Conservation (phyloP, 2,329 filamentous ascomycete species). For the Epichloe sylvatica region DNA sequence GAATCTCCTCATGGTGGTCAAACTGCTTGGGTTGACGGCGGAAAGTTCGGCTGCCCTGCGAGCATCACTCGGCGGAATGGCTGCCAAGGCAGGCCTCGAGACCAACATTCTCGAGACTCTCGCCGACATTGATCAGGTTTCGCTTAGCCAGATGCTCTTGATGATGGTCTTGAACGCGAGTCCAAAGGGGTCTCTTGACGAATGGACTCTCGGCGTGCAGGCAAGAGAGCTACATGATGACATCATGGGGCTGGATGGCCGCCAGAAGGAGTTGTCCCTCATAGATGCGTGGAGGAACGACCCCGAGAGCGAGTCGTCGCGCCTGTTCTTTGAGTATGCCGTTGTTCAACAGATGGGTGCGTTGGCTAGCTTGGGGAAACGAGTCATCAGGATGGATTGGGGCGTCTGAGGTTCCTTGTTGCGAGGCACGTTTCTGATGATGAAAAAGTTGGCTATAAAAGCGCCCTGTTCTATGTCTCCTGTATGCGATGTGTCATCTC, state of each 20-base stretch:
- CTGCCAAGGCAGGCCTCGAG: constrained; percentile 12
- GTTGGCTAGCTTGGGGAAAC: constrained; percentile 32
- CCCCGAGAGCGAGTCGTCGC: constrained; percentile 24
- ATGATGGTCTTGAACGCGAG: constrained; percentile 31
- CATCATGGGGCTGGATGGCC: constrained; percentile 31
- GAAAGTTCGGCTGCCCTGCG: constrained; percentile 18
- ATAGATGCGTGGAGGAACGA: constrained; percentile 31
- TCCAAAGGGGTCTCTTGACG: constrained; percentile 27
- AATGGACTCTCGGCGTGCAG: constrained; percentile 30
- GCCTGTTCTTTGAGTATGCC: constrained; percentile 35
- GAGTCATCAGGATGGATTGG: constrained; percentile 29
- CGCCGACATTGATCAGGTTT: constrained; percentile 35
- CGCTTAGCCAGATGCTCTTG: constrained; percentile 38
- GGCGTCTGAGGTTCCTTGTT: constrained; percentile 1
- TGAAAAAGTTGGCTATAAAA: no score
- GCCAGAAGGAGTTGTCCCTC: constrained; percentile 29
- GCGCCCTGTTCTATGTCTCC: no score
- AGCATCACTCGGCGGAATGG: constrained; percentile 13
- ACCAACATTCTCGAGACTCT: constrained; percentile 18
- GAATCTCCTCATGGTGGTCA: constrained; percentile 36
- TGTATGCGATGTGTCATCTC: no score
- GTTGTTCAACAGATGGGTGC: constrained; percentile 33
- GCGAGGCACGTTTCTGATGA: no score
- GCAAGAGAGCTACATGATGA: constrained; percentile 35
- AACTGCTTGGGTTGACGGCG: constrained; percentile 36